A percentile compares a stretch with the other conserved stretches of the same genome.
These are phyloP conservation scores for Bothriochloa decipiens DNA, from an alignment of 176 grass and related monocot species.

Conservation along the genomic window DNA sequence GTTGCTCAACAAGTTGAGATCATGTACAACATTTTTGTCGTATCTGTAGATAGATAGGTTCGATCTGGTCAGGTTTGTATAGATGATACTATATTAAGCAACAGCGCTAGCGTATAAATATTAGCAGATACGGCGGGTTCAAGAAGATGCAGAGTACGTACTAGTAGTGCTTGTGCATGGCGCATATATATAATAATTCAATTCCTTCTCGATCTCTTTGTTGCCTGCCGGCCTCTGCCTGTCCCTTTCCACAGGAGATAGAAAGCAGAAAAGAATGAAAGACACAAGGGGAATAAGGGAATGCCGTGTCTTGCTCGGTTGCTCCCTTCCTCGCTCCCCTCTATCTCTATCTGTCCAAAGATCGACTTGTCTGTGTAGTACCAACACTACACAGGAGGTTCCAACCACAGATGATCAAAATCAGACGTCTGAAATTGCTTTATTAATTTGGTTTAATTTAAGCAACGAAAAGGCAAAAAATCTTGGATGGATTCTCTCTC, in stretches of 20 bases:
- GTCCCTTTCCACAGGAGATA: conserved; percentile 48
- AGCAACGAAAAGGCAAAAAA: conserved; percentile 24
- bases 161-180: neutral
- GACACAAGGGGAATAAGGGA: conserved; percentile 15
- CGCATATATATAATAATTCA: neutral
- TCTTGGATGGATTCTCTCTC: conserved; percentile 10
- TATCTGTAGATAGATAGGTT: neutral
- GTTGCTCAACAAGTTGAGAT: neutral
- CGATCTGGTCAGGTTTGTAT: neutral
- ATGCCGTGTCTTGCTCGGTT: conserved; percentile 52
- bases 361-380: no score
- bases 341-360: no score
- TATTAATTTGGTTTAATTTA: neutral
- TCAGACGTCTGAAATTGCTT: no score
- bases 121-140: neutral
- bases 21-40: neutral
- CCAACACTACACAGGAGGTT: no score
- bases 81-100: neutral
- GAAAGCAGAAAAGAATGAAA: conserved; percentile 29
- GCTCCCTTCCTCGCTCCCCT: conserved; percentile 27
- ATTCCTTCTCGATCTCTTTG: neutral
- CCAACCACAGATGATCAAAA: no score
- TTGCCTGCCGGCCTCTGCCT: neutral
- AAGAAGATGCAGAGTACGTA: neutral
- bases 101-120: no score